phyloP scores from a whole-genome alignment of 495 filamentous ascomycete genomes.

The Xylaria nigripes region DNA sequence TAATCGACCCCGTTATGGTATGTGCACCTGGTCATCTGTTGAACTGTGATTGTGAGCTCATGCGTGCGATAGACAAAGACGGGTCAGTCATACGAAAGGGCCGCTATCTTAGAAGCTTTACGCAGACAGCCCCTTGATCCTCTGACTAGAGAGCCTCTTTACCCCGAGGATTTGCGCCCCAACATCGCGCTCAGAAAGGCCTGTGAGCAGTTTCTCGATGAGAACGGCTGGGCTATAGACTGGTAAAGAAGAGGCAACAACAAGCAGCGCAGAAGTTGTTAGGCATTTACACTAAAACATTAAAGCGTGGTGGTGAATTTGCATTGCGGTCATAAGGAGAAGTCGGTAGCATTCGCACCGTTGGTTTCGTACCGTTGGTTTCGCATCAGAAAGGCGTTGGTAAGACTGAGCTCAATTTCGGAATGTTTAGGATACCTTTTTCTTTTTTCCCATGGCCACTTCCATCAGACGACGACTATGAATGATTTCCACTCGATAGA shows the following conservation, averaged over 20 bases:
- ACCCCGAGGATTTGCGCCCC: constrained; percentile 62
- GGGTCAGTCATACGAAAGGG: constrained; percentile 81
- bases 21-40: constrained; percentile 15
- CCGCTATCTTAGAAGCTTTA: constrained; percentile 80
- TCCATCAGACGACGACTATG: not conserved
- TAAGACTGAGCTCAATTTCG: not conserved
- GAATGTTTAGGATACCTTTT: not conserved
- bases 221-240: constrained; percentile 92
- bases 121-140: constrained; percentile 69
- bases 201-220: constrained; percentile 71
- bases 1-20: constrained; percentile 85
- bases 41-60: constrained; percentile 4
- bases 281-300: not conserved
- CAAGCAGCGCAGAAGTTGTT: not conserved
- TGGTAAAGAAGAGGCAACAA: constrained; percentile 45
- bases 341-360: not conserved
- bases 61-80: constrained; percentile 55
- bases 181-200: constrained; percentile 80
- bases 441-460: not conserved
- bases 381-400: constrained; percentile 9
- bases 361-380: too few relatives aligned
- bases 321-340: not conserved
- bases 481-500: not conserved
- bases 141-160: constrained; percentile 67
- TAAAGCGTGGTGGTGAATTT: not conserved